These are phyloP conservation scores for Botryotinia convoluta DNA, from an alignment of 2,329 filamentous ascomycete species.

Conservation along the genomic window DNA sequence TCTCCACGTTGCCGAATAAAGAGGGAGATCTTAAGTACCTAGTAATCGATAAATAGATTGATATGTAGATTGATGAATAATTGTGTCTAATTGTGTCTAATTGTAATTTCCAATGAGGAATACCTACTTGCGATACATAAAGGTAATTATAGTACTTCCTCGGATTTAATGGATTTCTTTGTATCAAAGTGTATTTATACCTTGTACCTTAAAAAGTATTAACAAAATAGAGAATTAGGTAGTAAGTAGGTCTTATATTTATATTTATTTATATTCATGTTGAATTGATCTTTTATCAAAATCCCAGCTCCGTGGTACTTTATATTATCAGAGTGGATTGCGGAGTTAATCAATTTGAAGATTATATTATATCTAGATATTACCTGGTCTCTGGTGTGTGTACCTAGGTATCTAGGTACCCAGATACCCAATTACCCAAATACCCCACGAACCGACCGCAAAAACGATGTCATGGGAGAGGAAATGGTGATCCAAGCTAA, in stretches of 20 bases:
- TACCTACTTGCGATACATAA: background rate
- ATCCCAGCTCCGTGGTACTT: conserved; percentile 5
- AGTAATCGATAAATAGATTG: no score
- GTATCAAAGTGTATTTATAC: background rate
- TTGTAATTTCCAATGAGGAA: background rate
- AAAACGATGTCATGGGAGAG: conserved; percentile 18
- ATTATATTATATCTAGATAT: no score
- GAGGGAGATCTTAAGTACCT: no score
- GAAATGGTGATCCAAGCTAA: conserved; percentile 9
- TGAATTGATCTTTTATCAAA: background rate
- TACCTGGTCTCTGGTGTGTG: no score
- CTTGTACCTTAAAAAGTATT: background rate
- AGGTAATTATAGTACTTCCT: background rate
- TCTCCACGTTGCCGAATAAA: no score
- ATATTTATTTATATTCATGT: background rate
- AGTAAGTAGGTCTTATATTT: background rate
- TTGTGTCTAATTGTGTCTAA: background rate
- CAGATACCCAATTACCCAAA: background rate
- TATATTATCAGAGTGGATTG: background rate
- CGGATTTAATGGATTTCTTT: background rate
- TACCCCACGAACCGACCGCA: conserved; percentile 11
- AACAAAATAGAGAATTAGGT: no score
- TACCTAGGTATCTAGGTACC: no score
- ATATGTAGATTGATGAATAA: background rate
- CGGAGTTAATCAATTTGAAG: background rate